Conservation (phyloP, 2,329 filamentous ascomycete species). For the Orbilia quercus region DNA sequence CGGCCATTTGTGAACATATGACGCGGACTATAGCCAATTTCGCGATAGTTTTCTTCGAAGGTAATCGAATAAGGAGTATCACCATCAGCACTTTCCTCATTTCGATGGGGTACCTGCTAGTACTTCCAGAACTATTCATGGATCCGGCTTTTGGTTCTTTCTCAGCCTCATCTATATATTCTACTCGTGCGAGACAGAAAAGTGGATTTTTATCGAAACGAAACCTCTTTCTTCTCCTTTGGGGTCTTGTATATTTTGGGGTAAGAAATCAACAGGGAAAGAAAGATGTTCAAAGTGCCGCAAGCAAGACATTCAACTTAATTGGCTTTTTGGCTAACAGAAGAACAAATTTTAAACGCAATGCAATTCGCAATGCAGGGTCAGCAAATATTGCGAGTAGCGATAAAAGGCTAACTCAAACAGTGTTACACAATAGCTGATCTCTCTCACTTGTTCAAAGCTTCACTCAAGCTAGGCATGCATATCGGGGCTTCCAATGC, state of each 20-base stretch:
- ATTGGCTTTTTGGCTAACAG: background rate
- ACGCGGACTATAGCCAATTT: background rate
- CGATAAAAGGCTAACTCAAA: conserved; percentile 29
- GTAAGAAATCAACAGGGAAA: conserved; percentile 10
- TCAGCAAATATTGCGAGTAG: conserved; percentile 9
- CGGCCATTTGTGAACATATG: background rate
- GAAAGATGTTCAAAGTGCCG: conserved; percentile 32
- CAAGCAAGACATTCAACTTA: conserved; percentile 30
- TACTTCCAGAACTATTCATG: conserved; percentile 16
- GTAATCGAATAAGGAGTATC: conserved; percentile 8
- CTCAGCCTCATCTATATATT: background rate
- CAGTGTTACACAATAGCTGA: conserved; percentile 32
- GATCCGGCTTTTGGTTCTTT: conserved; percentile 1
- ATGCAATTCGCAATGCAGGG: conserved; percentile 17
- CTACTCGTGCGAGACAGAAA: conserved; percentile 23
- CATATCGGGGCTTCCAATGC: background rate
- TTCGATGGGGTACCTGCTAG: conserved; percentile 24
- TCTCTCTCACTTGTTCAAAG: background rate
- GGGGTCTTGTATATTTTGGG: conserved; percentile 3
- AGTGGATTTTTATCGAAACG: conserved; percentile 19
- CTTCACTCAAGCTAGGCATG: conserved; percentile 8
- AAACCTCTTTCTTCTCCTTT: conserved; percentile 13
- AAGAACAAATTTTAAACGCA: background rate
- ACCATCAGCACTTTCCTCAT: conserved; percentile 22
- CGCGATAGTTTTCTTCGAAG: conserved; percentile 28